These are phyloP conservation scores for Lodderomyces margitis DNA, from an alignment of 1,139 yeast species.

Conservation along the genomic window DNA sequence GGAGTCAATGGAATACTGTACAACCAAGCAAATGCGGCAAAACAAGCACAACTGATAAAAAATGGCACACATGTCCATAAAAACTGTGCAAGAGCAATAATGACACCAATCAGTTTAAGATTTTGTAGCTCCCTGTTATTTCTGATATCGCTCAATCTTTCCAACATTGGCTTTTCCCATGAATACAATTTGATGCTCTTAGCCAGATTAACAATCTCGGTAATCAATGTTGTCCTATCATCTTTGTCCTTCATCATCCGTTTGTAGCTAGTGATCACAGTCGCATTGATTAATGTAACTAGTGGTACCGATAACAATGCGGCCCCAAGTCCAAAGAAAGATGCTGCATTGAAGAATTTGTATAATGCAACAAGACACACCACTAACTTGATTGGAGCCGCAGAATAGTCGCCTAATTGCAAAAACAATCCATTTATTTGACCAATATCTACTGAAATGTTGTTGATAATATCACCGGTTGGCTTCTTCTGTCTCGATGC, in stretches of 20 bases:
- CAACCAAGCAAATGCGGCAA: conserved; percentile 25
- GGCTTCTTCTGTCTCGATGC: conserved; percentile 35
- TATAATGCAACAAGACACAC: conserved; percentile 28
- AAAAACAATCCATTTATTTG: conserved; percentile 26
- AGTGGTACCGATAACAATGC: conserved; percentile 35
- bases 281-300: conserved; percentile 28
- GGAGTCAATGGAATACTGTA: conserved; percentile 32
- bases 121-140: conserved; percentile 35
- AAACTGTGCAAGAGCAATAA: conserved; percentile 29
- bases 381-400: conserved; percentile 53
- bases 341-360: conserved; percentile 31
- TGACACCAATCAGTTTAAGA: conserved; percentile 30
- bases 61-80: conserved; percentile 41
- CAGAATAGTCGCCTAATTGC: conserved; percentile 24
- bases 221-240: conserved; percentile 35
- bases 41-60: conserved; percentile 31
- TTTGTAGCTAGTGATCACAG: conserved; percentile 25
- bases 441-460: conserved; percentile 36
- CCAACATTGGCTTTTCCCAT: conserved; percentile 42
- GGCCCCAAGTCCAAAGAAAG: conserved; percentile 34
- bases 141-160: conserved; percentile 32
- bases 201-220: conserved; percentile 39
- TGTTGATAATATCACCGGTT: conserved; percentile 42
- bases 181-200: conserved; percentile 41
- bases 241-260: conserved; percentile 32